Evolutionary conservation across 1,284 basidiomycete species (phyloP), one percentile per base, ranked within the genome.

Genomic region (Volvariella surrecta): DNA sequence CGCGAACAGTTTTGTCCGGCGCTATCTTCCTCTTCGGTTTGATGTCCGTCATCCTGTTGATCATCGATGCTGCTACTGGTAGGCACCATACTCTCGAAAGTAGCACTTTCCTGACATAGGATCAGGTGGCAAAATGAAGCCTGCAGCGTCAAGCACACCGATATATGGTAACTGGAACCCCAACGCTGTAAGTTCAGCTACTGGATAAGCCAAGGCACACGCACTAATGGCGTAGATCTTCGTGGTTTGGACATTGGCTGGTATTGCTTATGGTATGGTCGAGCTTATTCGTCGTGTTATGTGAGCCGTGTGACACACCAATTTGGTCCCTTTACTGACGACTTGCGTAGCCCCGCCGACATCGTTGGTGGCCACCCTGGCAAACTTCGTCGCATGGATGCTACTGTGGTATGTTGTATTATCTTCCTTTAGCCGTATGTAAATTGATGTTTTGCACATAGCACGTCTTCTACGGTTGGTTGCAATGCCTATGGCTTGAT

Each of bases 251-350:
- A 61, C 58, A 13, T 35, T 60, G 2, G 43, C 51, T 15, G 60
- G 59, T 39, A 51, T 62, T 19, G 50, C 55, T 3, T 59, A 59
- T 39, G 58, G 60, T 39, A 60, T 59, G 56, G 60, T 60, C 13
- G 59, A 60, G 37, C 50, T 61, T 10, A 62, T 62, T 39, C 58
- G 60, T 31, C 57, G 60, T 45, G 59, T 62, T 18, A 62, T 60
- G 58, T 58, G 42, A 31, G 54, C 40, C 13, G 17, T 31, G 18
- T 21, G 3, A 11, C 7, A 15, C 3, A 10, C 4, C 19, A 37
- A n/a, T 28, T 19, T 13, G 3, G 18, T 37, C 18, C 18, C 18
- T 15, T 8, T 38, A 11, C 32, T 42, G 16, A 19, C 18, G 28
- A 19, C 4, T 8, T 8, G n/a, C 28, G 1, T 30, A 60, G 58